Conservation (phyloP, 768 basidiomycete species). For the Naematelia aurantialba region DNA sequence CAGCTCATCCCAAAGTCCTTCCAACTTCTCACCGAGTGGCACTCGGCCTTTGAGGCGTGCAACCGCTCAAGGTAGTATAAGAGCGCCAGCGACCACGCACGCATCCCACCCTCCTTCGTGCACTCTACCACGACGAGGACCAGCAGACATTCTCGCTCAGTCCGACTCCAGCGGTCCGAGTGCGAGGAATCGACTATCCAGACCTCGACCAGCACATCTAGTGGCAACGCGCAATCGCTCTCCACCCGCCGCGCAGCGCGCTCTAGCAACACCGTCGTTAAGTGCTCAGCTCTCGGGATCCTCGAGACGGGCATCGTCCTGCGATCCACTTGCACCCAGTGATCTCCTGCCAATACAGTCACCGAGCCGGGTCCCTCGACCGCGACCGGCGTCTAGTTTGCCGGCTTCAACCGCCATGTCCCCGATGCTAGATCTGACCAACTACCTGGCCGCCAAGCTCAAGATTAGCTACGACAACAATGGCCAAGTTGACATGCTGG, state of each 20-base stretch:
- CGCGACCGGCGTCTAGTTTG: not conserved
- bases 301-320: not conserved
- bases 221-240: not conserved
- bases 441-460: conserved; percentile 28
- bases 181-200: not conserved
- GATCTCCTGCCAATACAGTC: not conserved
- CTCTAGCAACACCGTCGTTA: not conserved
- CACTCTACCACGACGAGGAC: not conserved
- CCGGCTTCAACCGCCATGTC: not conserved
- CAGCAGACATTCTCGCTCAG: not conserved
- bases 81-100: not conserved
- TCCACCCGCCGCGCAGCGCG: not conserved
- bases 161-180: not conserved
- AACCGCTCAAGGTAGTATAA: not conserved
- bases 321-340: not conserved
- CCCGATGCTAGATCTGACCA: conserved; percentile 10
- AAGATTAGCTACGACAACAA: conserved; percentile 33
- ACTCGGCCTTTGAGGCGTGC: not conserved
- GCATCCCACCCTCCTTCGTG: not conserved
- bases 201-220: not conserved
- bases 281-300: not conserved
- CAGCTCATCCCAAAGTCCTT: not conserved
- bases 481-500: conserved; percentile 38
- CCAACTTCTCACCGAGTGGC: not conserved
- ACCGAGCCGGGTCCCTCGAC: not conserved